Base-by-base conservation (phyloP, 805 yeast genomes). In the Schizosaccharomyces cryophilus region DNA sequence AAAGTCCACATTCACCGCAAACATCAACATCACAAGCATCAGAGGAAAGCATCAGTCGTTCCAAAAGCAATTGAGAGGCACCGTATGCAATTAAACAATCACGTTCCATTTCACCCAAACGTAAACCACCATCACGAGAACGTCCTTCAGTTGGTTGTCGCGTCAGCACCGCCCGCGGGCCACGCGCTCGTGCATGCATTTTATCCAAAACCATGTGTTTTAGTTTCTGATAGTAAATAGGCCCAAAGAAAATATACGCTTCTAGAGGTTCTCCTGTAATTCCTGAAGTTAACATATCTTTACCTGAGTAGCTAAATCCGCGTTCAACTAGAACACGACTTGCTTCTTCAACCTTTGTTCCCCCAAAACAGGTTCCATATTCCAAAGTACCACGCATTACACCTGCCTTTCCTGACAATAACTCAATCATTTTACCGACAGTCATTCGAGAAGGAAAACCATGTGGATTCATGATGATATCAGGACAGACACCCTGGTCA, bases 381-480 rank as follows among this genome's bases (percentile, higher is more conserved):
- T 93, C 95, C 63, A 93, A 75, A 1, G 85, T 69, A 3, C 98
- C 98, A 67, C 87, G 85, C 66, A 93, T 73, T 48, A 93, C 96
- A 71, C 98, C 98, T 0, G 97, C 98, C 70, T 93, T 93, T 66
- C 98, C 98, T 40, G 95, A 85, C 29, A 93, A 85, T 64, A 90
- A 77, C 72, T 93, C 98, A 66, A 93, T 81, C 97, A 93, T 90
- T 73, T 93, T 93, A 63, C 98, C 98, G 21, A 93, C 97, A 48
- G 98, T 93, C 98, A 93, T 93, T 79, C 98, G 95, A 42, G 97
- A 90, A 64, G 98, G 98, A 83, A 90, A 93, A 75, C 96, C 98
- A 72, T 90, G 98, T 1, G 98, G 98, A 69, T 90, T 90, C 96
- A 90, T 90, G 68, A 90, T 90, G 65, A 90, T 89, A 74, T 90